A percentile compares a stretch with the other conserved stretches of the same genome.
Conservation (phyloP, 2,329 filamentous ascomycete species). For the Orbilia quercus region DNA sequence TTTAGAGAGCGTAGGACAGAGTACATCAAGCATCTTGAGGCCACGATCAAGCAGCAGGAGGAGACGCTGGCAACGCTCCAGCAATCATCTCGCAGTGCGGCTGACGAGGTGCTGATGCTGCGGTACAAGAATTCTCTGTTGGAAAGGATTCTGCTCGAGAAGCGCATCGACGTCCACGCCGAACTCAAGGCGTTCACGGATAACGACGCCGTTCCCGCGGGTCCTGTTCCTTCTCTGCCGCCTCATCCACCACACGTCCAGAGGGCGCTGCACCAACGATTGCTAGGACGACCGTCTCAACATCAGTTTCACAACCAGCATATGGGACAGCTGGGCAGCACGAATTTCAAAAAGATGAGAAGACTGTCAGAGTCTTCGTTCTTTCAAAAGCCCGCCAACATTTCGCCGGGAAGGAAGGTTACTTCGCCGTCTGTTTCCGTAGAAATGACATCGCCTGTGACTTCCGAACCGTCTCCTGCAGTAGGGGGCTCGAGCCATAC, state of each 20-base stretch:
- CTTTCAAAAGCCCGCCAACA: constrained; percentile 47
- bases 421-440: constrained; percentile 43
- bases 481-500: constrained; percentile 44
- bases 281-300: constrained; percentile 40
- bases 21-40: constrained; percentile 99
- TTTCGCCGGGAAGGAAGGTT: constrained; percentile 43
- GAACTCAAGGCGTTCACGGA: constrained; percentile 93
- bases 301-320: constrained; percentile 51
- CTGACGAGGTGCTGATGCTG: constrained; percentile 97
- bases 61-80: constrained; percentile 91
- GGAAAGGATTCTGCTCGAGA: constrained; percentile 94
- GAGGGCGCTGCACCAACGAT: constrained; percentile 47
- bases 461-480: constrained; percentile 47
- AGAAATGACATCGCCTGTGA: constrained; percentile 53
- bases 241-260: constrained; percentile 61
- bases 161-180: constrained; percentile 97
- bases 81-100: constrained; percentile 90
- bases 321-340: constrained; percentile 38
- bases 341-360: constrained; percentile 50
- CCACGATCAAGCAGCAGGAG: constrained; percentile 96
- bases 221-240: constrained; percentile 63
- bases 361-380: constrained; percentile 54
- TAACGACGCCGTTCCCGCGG: constrained; percentile 72
- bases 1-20: constrained; percentile 96
- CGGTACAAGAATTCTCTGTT: constrained; percentile 98